Conservation (phyloP, 768 basidiomycete genomes). For the Ramaria sp. region DNA sequence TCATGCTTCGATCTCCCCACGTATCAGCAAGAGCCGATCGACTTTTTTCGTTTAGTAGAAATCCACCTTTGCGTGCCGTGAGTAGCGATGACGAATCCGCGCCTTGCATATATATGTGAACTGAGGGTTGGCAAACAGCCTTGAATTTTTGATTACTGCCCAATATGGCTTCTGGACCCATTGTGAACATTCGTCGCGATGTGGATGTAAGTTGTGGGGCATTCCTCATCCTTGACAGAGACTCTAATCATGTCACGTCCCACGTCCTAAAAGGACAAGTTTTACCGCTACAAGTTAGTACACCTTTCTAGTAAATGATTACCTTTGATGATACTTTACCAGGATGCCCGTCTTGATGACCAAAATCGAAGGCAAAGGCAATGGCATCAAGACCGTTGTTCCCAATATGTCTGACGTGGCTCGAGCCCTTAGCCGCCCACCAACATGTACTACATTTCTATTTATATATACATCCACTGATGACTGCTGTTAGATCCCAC, state of each 20-base stretch:
- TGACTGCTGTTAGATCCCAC: constrained; percentile 57
- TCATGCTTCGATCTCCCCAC: constrained; percentile 90
- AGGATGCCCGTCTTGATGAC: constrained; percentile 93
- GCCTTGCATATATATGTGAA: background rate
- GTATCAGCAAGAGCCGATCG: constrained; percentile 58
- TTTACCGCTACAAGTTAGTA: constrained; percentile 78
- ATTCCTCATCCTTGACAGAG: background rate
- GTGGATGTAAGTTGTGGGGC: constrained; percentile 45
- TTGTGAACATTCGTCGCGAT: constrained; percentile 91
- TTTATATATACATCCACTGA: background rate
- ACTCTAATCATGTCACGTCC: background rate
- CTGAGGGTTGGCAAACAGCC: constrained; percentile 30
- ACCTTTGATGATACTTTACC: constrained; percentile 10
- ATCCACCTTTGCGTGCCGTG: constrained; percentile 29
- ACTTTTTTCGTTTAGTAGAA: constrained; percentile 27
- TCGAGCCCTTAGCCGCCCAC: constrained; percentile 87
- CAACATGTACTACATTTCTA: constrained; percentile 39
- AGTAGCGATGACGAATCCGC: background rate
- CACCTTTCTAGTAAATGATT: background rate
- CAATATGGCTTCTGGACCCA: constrained; percentile 71
- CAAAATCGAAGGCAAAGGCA: constrained; percentile 98
- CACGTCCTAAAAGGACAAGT: constrained; percentile 51
- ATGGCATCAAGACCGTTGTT: constrained; percentile 98
- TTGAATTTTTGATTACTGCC: constrained; percentile 37
- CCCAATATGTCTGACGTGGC: constrained; percentile 99